A percentile compares a stretch with the other conserved stretches of the same genome.
Conservation (phyloP, 805 yeast genomes). For the Torulaspora quercuum region DNA sequence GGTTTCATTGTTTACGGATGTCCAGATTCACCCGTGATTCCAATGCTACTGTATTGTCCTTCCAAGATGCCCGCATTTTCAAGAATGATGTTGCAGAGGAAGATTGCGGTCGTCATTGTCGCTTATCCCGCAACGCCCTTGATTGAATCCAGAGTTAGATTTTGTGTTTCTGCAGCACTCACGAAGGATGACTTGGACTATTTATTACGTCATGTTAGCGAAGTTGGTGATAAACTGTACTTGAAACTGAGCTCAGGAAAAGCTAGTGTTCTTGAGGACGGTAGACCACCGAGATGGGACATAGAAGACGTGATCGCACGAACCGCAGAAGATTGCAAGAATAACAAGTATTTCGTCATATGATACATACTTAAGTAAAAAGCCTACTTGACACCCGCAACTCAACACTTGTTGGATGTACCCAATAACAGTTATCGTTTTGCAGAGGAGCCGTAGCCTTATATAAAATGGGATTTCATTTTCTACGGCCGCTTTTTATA, state of each 20-base stretch:
- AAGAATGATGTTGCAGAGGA: conserved; percentile 69
- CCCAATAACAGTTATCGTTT: too few relatives aligned
- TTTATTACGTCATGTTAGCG: conserved; percentile 64
- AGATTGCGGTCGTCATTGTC: conserved; percentile 91
- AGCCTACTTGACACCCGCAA: too few relatives aligned
- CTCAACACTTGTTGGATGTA: too few relatives aligned
- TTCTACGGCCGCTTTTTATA: too few relatives aligned
- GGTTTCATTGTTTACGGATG: conserved; percentile 94
- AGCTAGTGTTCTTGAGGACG: conserved; percentile 60
- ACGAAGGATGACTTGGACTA: conserved; percentile 92
- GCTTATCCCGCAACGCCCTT: conserved; percentile 98
- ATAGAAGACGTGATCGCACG: conserved; percentile 71
- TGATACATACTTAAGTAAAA: too few relatives aligned
- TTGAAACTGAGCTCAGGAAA: conserved; percentile 76
- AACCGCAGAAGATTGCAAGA: conserved; percentile 62
- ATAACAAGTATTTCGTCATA: conserved; percentile 38
- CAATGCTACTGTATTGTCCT: conserved; percentile 81
- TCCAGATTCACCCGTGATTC: conserved; percentile 95
- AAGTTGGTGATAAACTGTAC: conserved; percentile 71
- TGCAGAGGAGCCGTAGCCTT: not conserved
- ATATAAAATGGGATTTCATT: not conserved
- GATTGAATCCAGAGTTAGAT: conserved; percentile 82
- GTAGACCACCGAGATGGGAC: conserved; percentile 71
- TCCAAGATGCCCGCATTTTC: conserved; percentile 93
- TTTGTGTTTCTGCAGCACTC: conserved; percentile 87